Percentiles rank a stretch among this genome's conserved stretches.
These are phyloP conservation scores for Telopea speciosissima DNA, from an alignment of 177 flowering plant genomes.

Conservation along the genomic window DNA sequence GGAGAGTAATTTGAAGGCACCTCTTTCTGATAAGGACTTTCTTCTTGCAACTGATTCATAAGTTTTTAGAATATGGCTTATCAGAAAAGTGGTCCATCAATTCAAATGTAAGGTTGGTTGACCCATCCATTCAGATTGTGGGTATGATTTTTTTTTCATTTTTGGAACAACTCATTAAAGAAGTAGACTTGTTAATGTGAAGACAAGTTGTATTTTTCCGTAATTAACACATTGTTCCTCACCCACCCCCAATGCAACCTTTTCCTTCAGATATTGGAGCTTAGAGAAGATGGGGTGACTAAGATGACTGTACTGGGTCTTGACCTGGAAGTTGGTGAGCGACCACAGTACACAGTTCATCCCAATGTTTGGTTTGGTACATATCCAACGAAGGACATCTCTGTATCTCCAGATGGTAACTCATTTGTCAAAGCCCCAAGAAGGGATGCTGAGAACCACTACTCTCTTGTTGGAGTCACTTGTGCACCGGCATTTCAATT, in stretches of 20 bases:
- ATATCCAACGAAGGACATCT: slow-evolving; percentile 51
- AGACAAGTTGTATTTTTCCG: neutral
- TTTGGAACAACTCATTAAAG: neutral
- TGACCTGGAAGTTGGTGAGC: slow-evolving; percentile 30
- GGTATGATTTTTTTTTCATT: neutral
- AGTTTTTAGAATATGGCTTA: neutral
- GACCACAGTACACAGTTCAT: slow-evolving; percentile 46
- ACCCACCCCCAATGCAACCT: neutral
- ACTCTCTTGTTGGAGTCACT: slow-evolving; percentile 82
- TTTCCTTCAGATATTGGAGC: slow-evolving; percentile 36
- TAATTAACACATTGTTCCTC: neutral
- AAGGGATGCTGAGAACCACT: slow-evolving; percentile 58
- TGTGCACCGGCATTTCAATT: slow-evolving; percentile 92
- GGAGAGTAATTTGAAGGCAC: neutral
- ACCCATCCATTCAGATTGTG: neutral
- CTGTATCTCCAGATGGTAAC: slow-evolving; percentile 35
- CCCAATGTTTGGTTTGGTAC: slow-evolving; percentile 89
- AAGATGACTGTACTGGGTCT: slow-evolving; percentile 38
- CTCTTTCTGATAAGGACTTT: neutral
- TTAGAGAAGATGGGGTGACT: slow-evolving; percentile 28
- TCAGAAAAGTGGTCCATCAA: neutral
- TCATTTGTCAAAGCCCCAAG: slow-evolving; percentile 28
- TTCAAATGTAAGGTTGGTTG: neutral
- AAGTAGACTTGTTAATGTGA: too few relatives aligned
- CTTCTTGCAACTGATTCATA: neutral